Evolutionary conservation across 441 rosid species (phyloP), one percentile per base, ranked within the genome.

Genomic region (Sinapis alba): DNA sequence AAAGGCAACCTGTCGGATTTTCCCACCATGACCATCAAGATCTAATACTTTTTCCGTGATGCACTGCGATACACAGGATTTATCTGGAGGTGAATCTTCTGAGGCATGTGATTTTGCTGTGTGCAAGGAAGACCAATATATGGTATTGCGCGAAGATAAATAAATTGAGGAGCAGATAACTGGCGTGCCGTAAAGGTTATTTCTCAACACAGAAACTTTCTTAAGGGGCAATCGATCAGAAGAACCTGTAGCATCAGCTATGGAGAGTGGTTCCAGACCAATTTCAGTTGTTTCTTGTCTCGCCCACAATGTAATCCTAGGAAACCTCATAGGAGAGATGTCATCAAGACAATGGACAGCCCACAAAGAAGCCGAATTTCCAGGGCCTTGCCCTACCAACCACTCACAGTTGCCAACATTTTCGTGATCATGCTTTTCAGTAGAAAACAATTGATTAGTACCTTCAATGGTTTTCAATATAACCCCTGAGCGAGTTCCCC

Each of bases 261-360:
- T 69, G 60, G 62, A 68, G 73, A 73, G 85, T 79, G 76, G 65
- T 71, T 57, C 82, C 32, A 45, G 65, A 65, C 77, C 86, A 78
- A 71, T 78, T 41, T 66, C 86, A 75, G 80, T 82, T 69, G 84
- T 71, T 72, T 87, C 89, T 74, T 86, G 85, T 57, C 79, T 88
- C 84, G 81, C 88, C 95, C 95, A 90, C 65, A 91, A 76, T 8
- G 86, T 87, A 73, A 91, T 79, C 63, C 97, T 91, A 19, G 98
- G 99, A 71, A 84, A 90, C 85, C 97, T 87, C 83, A 91, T 60
- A 47, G 97, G 97, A 50, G 93, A 87, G 30, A 81, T 71, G 75
- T 91, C 97, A 79, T 95, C 98, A 76, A 95, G 96, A 82, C 97
- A 90, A 76, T 93, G 97, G 77, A 95, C 79, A 70, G 97, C 91